A percentile compares a stretch with the other conserved stretches of the same genome.
phyloP scores from a whole-genome alignment of 2,329 filamentous ascomycete genomes.

The Penicillium sp. region DNA sequence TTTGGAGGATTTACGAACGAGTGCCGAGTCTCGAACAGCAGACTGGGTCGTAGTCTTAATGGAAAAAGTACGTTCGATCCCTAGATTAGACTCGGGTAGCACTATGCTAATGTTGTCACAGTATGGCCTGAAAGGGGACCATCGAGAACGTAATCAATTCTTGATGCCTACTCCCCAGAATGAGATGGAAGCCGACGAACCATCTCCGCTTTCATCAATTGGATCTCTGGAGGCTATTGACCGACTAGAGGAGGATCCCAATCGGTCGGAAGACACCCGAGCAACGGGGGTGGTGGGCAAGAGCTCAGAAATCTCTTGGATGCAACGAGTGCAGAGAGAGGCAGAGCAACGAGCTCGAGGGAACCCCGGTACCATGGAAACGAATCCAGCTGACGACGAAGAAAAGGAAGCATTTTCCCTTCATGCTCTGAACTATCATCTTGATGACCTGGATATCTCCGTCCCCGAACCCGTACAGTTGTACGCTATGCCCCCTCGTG shows the following conservation, averaged over 20 bases:
- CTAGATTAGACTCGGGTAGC: not conserved
- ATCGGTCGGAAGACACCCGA: constrained; percentile 36
- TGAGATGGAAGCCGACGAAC: constrained; percentile 29
- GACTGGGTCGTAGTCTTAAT: constrained; percentile 36
- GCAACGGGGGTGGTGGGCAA: constrained; percentile 48
- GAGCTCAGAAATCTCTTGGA: constrained; percentile 48
- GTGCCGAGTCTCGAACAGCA: constrained; percentile 35
- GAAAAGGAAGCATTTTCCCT: constrained; percentile 33
- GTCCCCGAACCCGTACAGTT: constrained; percentile 43
- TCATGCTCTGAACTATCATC: constrained; percentile 41
- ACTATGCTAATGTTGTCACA: constrained; percentile 11
- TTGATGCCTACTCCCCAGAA: constrained; percentile 31
- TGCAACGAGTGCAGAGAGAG: constrained; percentile 43
- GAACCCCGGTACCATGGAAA: constrained; percentile 28
- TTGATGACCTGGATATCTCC: constrained; percentile 46
- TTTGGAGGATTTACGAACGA: constrained; percentile 35
- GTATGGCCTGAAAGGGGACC: constrained; percentile 23
- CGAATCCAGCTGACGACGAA: constrained; percentile 12
- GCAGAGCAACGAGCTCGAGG: constrained; percentile 34
- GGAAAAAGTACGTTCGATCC: constrained; percentile 34
- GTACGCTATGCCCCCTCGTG: constrained; percentile 42
- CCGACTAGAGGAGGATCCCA: constrained; percentile 46
- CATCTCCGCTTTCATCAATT: constrained; percentile 35
- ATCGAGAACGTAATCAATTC: constrained; percentile 21
- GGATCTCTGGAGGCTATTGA: constrained; percentile 48